These are phyloP conservation scores for Penicillium capsulatum DNA, from an alignment of 2,329 filamentous ascomycete genomes.

Conservation along the genomic window DNA sequence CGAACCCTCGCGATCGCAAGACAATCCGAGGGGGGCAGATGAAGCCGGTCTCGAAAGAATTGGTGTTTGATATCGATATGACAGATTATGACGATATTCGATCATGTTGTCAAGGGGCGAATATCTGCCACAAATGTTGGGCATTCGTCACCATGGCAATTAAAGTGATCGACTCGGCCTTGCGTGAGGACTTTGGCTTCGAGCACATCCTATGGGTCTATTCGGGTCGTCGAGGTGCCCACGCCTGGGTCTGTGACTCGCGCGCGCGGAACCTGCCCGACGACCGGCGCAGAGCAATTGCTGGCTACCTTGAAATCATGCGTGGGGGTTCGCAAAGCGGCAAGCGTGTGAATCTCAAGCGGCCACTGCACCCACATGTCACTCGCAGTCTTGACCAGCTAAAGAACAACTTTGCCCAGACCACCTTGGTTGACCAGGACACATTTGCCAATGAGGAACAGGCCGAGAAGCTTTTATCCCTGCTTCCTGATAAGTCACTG, in stretches of 20 bases:
- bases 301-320: constrained; percentile 85
- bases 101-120: constrained; percentile 89
- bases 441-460: constrained; percentile 71
- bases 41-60: constrained; percentile 81
- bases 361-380: constrained; percentile 87
- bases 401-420: constrained; percentile 75
- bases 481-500: constrained; percentile 76
- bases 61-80: constrained; percentile 99
- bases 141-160: constrained; percentile 97
- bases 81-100: constrained; percentile 97
- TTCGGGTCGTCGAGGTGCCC: constrained; percentile 89
- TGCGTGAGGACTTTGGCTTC: constrained; percentile 94
- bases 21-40: constrained; percentile 73
- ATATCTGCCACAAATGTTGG: constrained; percentile 94
- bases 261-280: constrained; percentile 81
- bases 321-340: constrained; percentile 79
- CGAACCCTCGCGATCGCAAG: constrained; percentile 92
- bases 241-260: constrained; percentile 97
- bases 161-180: constrained; percentile 79
- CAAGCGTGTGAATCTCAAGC: constrained; percentile 77
- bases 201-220: constrained; percentile 98
- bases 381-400: constrained; percentile 80
- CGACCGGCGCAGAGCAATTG: constrained; percentile 75
- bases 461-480: constrained; percentile 71
- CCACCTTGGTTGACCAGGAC: constrained; percentile 79